Base-by-base conservation (phyloP, 306 rosid species). In the Trifolium subterraneum region DNA sequence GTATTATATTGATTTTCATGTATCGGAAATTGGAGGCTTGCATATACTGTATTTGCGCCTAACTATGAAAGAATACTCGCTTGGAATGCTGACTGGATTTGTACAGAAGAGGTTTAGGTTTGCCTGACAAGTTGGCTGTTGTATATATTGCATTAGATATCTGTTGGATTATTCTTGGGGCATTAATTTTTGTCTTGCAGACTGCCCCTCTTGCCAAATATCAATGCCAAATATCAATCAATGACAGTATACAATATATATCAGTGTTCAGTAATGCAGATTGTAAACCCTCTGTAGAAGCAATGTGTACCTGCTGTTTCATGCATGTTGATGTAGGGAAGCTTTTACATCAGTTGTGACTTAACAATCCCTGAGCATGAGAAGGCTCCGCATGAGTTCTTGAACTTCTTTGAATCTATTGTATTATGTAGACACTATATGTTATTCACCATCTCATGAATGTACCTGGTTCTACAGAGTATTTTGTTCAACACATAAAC, bases 51-150 rank as follows among this genome's bases (percentile, higher is more conserved):
- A 59, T 77, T 31, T 55, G 20, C 64, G 52, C 50, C 56, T 50
- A 58, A 72, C 68, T 45, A 5, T 18, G 19, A 59, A 65, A 33
- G 70, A 64, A 71, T 67, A 39, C 13, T 71, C 64, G 18, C 69
- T 25, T 51, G 70, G 48, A 20, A 29, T 73, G 75, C 80, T 80
- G 56, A 68, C 66, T 55, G 64, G 54, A 58, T 36, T 55, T 84
- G 78, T 80, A 77, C 75, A 80, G 80, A 5, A 76, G 72, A 65
- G 65, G 14, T 45, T 76, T 77, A 36, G 80, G 50, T 73, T 66
- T 76, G 42, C 68, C 56, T 72, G 77, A 55, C 54, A 72, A 58
- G 77, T 58, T 77, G 58, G 79, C 65, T 79, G 7, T 39, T 15
- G 51, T 35, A 54, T 55, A 48, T 19, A 19, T 64, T 20, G 58